Evolutionary conservation across 139 green algal species (phyloP).

Genomic region (Protoeuglena noctilucae): DNA sequence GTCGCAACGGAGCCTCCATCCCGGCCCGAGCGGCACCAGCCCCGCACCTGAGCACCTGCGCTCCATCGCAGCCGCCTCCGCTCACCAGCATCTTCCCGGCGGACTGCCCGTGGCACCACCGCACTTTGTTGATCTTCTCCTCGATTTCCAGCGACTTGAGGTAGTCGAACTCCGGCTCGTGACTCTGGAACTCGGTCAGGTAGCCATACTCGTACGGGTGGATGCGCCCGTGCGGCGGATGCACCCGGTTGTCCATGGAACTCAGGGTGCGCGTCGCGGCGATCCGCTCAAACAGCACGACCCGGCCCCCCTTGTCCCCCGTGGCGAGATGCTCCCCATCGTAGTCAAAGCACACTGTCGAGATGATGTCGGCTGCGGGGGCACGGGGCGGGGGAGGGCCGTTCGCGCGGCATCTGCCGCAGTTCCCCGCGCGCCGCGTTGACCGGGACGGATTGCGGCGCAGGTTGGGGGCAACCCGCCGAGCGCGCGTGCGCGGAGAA

Average conservation of each 20-base stretch:
- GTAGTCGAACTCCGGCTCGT: constrained; percentile 99
- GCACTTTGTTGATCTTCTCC: constrained; percentile 98
- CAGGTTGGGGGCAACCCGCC: not conserved
- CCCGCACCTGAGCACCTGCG: too few species aligned
- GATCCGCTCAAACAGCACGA: constrained; percentile 85
- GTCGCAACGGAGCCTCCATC: not conserved
- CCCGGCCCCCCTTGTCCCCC: constrained; percentile 82
- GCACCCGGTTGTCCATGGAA: not conserved
- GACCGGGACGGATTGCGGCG: not conserved
- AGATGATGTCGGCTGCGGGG: not conserved
- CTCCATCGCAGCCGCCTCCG: too few species aligned
- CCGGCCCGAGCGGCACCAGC: too few species aligned
- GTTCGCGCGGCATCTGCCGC: not conserved
- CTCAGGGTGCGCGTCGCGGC: not conserved
- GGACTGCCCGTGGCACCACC: constrained; percentile 44
- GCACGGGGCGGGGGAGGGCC: not conserved
- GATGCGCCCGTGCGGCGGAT: not conserved
- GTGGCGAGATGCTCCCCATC: constrained; percentile 83
- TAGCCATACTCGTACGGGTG: constrained; percentile 71
- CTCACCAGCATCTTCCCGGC: too few species aligned
- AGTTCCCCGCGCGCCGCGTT: not conserved
- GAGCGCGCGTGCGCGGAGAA: not conserved
- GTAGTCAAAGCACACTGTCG: constrained; percentile 65
- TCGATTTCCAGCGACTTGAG: constrained; percentile 97
- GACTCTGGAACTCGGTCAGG: constrained; percentile 96